A percentile compares a stretch with the other conserved stretches of the same genome.
phyloP scores from a whole-genome alignment of 257 asterid species.

The Petunia axillaris region DNA sequence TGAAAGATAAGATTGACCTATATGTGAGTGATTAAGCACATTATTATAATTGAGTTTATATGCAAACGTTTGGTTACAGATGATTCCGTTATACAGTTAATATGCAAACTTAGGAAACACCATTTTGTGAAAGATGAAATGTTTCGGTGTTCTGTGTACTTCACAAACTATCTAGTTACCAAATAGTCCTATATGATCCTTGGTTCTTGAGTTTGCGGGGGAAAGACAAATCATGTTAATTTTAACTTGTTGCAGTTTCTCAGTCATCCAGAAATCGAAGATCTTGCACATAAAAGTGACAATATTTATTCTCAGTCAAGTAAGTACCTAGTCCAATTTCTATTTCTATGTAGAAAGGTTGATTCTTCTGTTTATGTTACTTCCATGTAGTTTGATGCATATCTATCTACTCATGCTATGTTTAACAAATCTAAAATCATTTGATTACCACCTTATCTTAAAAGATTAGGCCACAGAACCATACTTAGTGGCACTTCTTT shows the following conservation, averaged over 20 bases:
- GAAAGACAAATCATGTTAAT: neutral
- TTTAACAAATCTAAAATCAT: no score
- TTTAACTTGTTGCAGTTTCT: conserved; percentile 12
- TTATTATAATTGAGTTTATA: neutral
- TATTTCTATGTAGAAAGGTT: neutral
- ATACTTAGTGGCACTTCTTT: no score
- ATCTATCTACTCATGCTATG: no score
- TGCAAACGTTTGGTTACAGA: neutral
- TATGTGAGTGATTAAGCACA: neutral
- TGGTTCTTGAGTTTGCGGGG: neutral
- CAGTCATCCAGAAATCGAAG: conserved; percentile 19
- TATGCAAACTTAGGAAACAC: neutral
- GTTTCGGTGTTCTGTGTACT: neutral
- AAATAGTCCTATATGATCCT: neutral
- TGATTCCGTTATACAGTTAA: neutral
- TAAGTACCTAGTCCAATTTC: neutral
- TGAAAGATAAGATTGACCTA: neutral
- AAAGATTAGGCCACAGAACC: no score
- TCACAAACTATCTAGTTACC: neutral
- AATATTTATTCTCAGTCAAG: neutral
- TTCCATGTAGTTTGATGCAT: no score
- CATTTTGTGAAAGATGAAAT: neutral
- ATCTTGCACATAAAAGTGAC: neutral
- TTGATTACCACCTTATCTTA: no score
- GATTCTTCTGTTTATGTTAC: neutral